Base-by-base conservation (phyloP, 495 filamentous ascomycete species). In the Penicilliopsis zonata region DNA sequence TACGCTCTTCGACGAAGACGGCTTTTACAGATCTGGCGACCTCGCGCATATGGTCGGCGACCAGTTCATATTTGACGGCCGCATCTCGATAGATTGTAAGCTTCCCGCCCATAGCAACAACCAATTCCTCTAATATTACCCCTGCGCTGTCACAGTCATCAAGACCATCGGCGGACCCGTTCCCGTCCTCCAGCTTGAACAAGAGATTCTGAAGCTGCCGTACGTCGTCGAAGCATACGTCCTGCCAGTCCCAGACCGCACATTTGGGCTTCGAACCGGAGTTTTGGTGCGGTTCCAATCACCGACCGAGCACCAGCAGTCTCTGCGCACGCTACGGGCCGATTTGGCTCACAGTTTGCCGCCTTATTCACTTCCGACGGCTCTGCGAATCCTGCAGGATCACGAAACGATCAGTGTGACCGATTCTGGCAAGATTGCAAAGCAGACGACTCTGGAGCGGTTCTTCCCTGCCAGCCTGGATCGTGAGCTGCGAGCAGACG, bases 1-100 rank as follows among this genome's bases (percentile, higher is more conserved):
- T 14, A 16, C 30, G 9, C 30, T 18, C 27, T 42, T 42, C 18
- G 31, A 33, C 18, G 31, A 28, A 9, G 40, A 42, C 8, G 35
- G 35, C 9, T 42, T 30, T 28, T 34, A 30, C 31, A 19, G 20
- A 18, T 38, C 40, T 9, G 40, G 40, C n/a, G 40, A 42, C 19
- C 22, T 18, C 9, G 40, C 26, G 12, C 35, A 25, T 30, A 27
- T 30, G 5, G 40, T 22, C n/a, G 35, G 30, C 3, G 19, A 18
- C 15, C 14, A 35, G 10, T 34, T 34, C 26, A 24, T 38, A 10
- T 16, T 38, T 4, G 40, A 42, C 20, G 40, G 40, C 2, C 29
- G 36, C 18, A n/a, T 25, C 18, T 24, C 22, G 17, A 30, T 31
- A 5, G 40, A 39, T 27, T 38, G 40, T 42, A 32, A 6, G 21